Evolutionary conservation across 2,329 filamentous ascomycete species (phyloP).

Genomic region (Delphinella strobiligena): DNA sequence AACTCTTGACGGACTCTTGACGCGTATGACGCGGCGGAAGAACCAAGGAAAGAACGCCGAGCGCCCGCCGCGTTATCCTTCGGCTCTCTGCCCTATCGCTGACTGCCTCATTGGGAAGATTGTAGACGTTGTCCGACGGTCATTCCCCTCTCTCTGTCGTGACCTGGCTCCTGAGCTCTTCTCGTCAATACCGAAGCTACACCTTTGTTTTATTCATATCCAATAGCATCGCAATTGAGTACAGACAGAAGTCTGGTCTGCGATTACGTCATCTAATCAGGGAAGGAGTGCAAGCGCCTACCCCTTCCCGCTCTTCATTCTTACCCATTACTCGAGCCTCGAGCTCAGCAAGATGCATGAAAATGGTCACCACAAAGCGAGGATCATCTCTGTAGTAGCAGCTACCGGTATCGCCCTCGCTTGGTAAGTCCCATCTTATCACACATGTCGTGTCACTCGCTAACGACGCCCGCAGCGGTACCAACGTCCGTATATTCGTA

Average conservation of each 20-base stretch:
- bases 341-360: slow-evolving; percentile 18
- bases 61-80: neutral
- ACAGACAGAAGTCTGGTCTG: too few species aligned
- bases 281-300: too few species aligned
- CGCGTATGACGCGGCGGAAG: neutral
- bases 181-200: too few species aligned
- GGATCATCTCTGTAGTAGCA: slow-evolving; percentile 71
- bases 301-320: neutral
- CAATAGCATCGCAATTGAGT: too few species aligned
- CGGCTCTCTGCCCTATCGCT: neutral
- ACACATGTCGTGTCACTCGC: too few species aligned
- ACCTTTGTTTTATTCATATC: too few species aligned
- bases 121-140: too few species aligned
- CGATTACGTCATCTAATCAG: too few species aligned
- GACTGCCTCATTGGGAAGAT: neutral
- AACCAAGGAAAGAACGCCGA: neutral
- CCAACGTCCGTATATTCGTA: slow-evolving; percentile 53
- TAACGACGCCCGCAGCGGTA: too few species aligned
- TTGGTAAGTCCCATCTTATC: slow-evolving; percentile 32
- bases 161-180: too few species aligned
- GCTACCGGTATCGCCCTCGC: slow-evolving; percentile 76
- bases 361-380: slow-evolving; percentile 44
- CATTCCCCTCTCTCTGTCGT: too few species aligned
- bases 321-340: neutral
- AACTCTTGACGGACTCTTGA: too few species aligned